phyloP scores from a whole-genome alignment of 768 basidiomycete species.

The Clathrus columnatus region DNA sequence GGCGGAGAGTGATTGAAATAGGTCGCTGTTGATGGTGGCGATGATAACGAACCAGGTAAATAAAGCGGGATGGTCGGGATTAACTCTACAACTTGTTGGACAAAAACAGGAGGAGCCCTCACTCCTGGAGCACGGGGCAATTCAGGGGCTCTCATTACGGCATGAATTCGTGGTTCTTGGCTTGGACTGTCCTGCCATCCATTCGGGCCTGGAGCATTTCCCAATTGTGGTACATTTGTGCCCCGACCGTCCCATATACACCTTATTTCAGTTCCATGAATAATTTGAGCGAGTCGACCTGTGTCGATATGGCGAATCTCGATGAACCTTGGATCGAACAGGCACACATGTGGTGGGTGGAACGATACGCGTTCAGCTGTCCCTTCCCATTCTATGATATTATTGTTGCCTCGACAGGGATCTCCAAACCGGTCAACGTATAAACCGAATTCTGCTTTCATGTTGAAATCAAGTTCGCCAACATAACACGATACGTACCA shows the following conservation, averaged over 20 bases:
- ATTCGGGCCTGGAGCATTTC: slow-evolving; percentile 32
- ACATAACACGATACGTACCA: slow-evolving; percentile 34
- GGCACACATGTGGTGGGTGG: slow-evolving; percentile 80
- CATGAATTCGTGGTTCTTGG: slow-evolving; percentile 80
- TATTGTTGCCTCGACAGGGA: slow-evolving; percentile 52
- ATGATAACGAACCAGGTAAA: slow-evolving; percentile 46
- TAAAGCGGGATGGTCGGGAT: slow-evolving; percentile 69
- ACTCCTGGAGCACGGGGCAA: slow-evolving; percentile 26
- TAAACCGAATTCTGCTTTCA: slow-evolving; percentile 68
- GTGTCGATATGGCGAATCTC: slow-evolving; percentile 81
- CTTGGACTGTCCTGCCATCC: slow-evolving; percentile 42
- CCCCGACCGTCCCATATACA: slow-evolving; percentile 88
- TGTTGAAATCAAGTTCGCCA: not conserved
- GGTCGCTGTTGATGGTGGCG: slow-evolving; percentile 38
- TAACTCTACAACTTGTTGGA: slow-evolving; percentile 22
- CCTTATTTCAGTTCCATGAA: slow-evolving; percentile 70
- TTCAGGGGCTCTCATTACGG: slow-evolving; percentile 62
- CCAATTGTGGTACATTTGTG: slow-evolving; percentile 19
- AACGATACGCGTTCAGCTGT: slow-evolving; percentile 81
- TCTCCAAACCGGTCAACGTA: slow-evolving; percentile 91
- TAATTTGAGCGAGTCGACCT: slow-evolving; percentile 73
- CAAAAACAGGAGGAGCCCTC: slow-evolving; percentile 11
- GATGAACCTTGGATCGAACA: slow-evolving; percentile 85
- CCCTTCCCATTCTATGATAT: slow-evolving; percentile 91
- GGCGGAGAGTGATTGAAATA: slow-evolving; percentile 46